phyloP scores from a whole-genome alignment of 1,284 basidiomycete species.

The Fomes fomentarius region DNA sequence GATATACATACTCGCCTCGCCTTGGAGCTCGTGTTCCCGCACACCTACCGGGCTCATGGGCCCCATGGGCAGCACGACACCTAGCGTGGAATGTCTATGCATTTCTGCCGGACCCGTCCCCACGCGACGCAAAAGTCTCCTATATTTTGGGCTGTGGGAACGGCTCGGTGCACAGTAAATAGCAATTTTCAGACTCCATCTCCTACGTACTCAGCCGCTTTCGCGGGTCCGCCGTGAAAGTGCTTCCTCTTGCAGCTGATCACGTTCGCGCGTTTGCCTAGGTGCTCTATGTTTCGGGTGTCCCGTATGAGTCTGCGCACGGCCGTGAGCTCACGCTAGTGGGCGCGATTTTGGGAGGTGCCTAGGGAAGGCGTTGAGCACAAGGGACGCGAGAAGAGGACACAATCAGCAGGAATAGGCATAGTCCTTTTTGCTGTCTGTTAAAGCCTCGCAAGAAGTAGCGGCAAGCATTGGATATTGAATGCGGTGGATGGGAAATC shows the following conservation, averaged over 20 bases:
- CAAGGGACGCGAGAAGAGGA: neutral
- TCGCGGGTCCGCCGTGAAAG: neutral
- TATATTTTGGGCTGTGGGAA: constrained; percentile 3
- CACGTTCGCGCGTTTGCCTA: no score
- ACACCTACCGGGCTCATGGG: no score
- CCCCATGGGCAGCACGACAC: neutral
- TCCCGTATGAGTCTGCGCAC: neutral
- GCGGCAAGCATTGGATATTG: neutral
- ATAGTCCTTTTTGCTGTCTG: neutral
- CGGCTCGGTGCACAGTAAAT: neutral
- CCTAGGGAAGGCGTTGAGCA: neutral
- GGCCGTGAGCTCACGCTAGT: neutral
- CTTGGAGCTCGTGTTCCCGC: neutral
- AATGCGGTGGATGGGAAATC: no score
- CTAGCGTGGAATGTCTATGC: no score
- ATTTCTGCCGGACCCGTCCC: neutral
- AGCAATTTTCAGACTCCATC: neutral
- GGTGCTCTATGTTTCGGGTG: neutral
- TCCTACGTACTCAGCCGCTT: neutral
- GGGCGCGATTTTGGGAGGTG: neutral
- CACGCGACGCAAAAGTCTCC: constrained; percentile 6
- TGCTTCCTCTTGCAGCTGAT: neutral
- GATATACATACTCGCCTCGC: neutral
- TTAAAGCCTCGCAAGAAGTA: neutral
- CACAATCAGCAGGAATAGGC: neutral